phyloP scores from a whole-genome alignment of 352 stramenopile species.

The Thalassiosira livingstoniorum region DNA sequence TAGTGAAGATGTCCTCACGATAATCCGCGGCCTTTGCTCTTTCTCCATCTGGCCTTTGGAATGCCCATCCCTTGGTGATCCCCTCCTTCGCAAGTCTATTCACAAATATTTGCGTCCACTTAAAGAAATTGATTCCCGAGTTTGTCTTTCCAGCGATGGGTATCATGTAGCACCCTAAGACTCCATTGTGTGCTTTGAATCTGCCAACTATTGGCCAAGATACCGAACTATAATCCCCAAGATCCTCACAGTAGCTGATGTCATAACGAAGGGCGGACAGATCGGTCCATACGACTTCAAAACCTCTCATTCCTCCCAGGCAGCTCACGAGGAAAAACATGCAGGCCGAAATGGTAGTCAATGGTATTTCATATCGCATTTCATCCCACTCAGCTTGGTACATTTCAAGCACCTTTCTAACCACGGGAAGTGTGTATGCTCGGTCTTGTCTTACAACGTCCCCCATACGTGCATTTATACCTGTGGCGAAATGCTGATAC shows the following conservation, averaged over 20 bases:
- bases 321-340: slow-evolving; percentile 33
- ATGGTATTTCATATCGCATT: neutral
- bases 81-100: slow-evolving; percentile 2
- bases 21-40: slow-evolving; percentile 27
- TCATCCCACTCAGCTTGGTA: slow-evolving; percentile 11
- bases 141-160: slow-evolving; percentile 20
- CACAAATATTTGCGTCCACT: slow-evolving; percentile 38
- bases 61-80: slow-evolving; percentile 17
- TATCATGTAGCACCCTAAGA: slow-evolving; percentile 30
- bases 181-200: slow-evolving; percentile 25
- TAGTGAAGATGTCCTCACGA: slow-evolving; percentile 21
- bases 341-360: neutral
- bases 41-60: slow-evolving; percentile 19
- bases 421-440: neutral
- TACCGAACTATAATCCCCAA: neutral
- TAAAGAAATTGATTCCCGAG: slow-evolving; percentile 29
- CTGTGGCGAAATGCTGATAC: slow-evolving; percentile 34
- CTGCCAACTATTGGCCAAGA: slow-evolving; percentile 21
- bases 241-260: slow-evolving; percentile 7
- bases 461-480: slow-evolving; percentile 19
- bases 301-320: slow-evolving; percentile 30
- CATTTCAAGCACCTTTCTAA: neutral
- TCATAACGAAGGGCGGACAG: slow-evolving; percentile 25
- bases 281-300: slow-evolving; percentile 29
- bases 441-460: slow-evolving; percentile 18